Evolutionary conservation across 73 alveolate genomes (phyloP), one percentile per base, ranked within the genome.

Genomic region (Symbiodinium natans): DNA sequence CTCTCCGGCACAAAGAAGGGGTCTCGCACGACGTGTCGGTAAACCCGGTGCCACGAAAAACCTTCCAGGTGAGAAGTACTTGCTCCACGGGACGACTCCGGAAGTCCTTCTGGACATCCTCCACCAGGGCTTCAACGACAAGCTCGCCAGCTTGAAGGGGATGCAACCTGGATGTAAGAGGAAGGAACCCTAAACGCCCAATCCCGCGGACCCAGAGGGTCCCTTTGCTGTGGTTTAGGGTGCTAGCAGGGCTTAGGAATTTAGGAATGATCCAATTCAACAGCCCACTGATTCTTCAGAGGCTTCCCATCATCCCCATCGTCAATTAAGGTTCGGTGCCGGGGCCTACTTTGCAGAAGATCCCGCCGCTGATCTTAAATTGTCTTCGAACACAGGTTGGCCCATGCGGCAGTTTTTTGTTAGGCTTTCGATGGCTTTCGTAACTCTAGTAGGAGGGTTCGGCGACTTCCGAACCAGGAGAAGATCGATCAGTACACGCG

Each of bases 281-380:
- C n/a, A n/a, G n/a, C n/a, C n/a, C n/a, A n/a, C n/a, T n/a, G n/a
- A n/a, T n/a, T n/a, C n/a, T n/a, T n/a, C n/a, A n/a, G n/a, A n/a
- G n/a, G n/a, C n/a, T n/a, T n/a, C n/a, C n/a, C n/a, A n/a, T n/a
- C n/a, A n/a, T n/a, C n/a, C n/a, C n/a, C n/a, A n/a, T n/a, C n/a
- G n/a, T n/a, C n/a, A n/a, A 6, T 15, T 68, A 17, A 82, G 89
- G 89, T 82, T 82, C 36, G 89, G 89, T 17, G 89, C 89, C 23
- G 89, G 89, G 4, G 89, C 89, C 89, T 82, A 82, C 89, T 82
- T 82, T 39, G 89, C 89, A 17, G 89, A 82, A 42, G 89, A 82
- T 21, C 89, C 89, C 33, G 89, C 33, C 41, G 19, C 71, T 36
- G n/a, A 33, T 38, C 46, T n/a, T 11, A 11, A 0, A 11, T 13